A percentile compares a stretch with the other conserved stretches of the same genome.
Conservation (phyloP, 2,329 filamentous ascomycete genomes). For the Phyllosticta capitalensis region DNA sequence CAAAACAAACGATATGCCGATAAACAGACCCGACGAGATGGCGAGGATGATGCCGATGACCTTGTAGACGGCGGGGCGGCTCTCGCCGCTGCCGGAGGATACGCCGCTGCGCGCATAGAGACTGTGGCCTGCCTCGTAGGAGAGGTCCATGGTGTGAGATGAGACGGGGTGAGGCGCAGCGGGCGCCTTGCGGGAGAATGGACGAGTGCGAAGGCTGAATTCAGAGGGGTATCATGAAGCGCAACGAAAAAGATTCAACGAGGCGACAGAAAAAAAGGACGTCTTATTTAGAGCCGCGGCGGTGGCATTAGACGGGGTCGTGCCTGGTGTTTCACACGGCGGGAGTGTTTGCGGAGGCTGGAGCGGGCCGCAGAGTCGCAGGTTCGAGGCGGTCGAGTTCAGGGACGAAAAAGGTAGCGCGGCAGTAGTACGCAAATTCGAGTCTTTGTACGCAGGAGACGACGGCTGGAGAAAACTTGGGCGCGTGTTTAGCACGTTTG, state of each 20-base stretch:
- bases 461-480: neutral
- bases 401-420: neutral
- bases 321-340: neutral
- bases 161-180: conserved; percentile 8
- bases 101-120: conserved; percentile 38
- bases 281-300: conserved; percentile 8
- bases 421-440: neutral
- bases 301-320: conserved; percentile 12
- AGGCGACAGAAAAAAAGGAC: neutral
- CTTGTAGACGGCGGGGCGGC: conserved; percentile 57
- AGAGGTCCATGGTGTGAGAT: conserved; percentile 33
- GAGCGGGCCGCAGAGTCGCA: neutral
- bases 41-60: conserved; percentile 78
- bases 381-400: neutral
- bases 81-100: conserved; percentile 19
- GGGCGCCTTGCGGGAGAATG: conserved; percentile 13
- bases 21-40: conserved; percentile 80
- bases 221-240: neutral
- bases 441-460: neutral
- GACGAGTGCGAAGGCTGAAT: neutral
- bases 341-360: neutral
- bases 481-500: neutral
- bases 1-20: conserved; percentile 87
- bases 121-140: conserved; percentile 30
- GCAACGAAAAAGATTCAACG: neutral